Evolutionary conservation across 228 moss, liverwort and hornwort species (phyloP), one percentile per base, ranked within the genome.

Genomic region (Sphagnum magellanicum): DNA sequence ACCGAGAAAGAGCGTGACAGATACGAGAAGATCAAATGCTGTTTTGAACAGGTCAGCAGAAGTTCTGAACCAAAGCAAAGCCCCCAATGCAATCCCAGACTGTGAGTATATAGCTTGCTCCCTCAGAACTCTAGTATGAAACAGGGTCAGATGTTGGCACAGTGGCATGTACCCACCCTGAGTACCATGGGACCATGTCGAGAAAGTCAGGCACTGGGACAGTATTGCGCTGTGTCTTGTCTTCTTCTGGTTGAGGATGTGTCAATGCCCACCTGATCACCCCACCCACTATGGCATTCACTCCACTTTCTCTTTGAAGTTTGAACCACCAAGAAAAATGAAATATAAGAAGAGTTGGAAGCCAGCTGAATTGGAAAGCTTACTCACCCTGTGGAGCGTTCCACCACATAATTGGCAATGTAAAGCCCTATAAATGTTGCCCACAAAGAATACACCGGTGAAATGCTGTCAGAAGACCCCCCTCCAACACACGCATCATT

Each of bases 111-210:
- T 72, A 50, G 14, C 32, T 64, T 32, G 69, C 53, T 49, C 15
- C 16, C 49, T 10, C 46, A 70, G 67, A 61, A 51, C 67, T 64
- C 48, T 6, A 46, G 50, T 63, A 71, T 75, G 65, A 61, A 63
- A 53, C 32, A 67, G 51, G 69, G 52, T 32, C 70, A 73, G 55
- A 51, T 74, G 61, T 32, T 32, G 49, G 73, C 51, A 72, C 13
- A 58, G 50, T 60, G 55, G 51, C 48, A 60, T 11, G 6, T 61
- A 79, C 85, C 61, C 78, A 89, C 88, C 88, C 88, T 63, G 88
- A 89, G 66, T 89, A 89, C 88, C 88, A 89, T 10, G 88, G 88
- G 59, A 89, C 88, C 88, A 89, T 89, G 69, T 86, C 88, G 61
- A 89, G 67, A 74, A 89, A 89, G 52, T 83, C 78, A 57, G 88